phyloP scores from a whole-genome alignment of 2,329 filamentous ascomycete genomes.

The Xylariaceae sp. region DNA sequence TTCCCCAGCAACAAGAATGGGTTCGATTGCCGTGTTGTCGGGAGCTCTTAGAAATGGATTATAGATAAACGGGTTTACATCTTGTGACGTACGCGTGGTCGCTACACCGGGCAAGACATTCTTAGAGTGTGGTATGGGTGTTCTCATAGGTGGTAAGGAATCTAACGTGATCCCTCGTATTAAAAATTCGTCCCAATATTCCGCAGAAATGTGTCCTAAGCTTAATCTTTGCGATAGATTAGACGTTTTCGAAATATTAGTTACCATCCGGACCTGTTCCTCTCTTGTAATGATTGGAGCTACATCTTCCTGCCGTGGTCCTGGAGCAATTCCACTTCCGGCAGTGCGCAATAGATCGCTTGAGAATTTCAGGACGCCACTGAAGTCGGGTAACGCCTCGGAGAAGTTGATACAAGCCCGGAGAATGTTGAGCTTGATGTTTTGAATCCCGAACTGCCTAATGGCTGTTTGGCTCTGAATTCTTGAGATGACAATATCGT shows the following conservation, averaged over 20 bases:
- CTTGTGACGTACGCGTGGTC: slow-evolving; percentile 56
- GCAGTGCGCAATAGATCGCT: slow-evolving; percentile 81
- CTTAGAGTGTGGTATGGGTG: slow-evolving; percentile 67
- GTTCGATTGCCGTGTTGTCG: slow-evolving; percentile 62
- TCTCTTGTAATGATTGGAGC: slow-evolving; percentile 74
- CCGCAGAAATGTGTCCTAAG: slow-evolving; percentile 68
- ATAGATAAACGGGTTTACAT: slow-evolving; percentile 87
- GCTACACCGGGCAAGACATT: slow-evolving; percentile 55
- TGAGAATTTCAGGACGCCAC: slow-evolving; percentile 86
- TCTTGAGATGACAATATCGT: slow-evolving; percentile 56
- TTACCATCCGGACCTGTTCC: slow-evolving; percentile 81
- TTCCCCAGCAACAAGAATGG: slow-evolving; percentile 78
- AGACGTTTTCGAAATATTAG: slow-evolving; percentile 84
- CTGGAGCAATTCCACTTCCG: slow-evolving; percentile 77
- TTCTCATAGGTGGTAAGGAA: slow-evolving; percentile 58
- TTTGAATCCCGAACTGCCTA: slow-evolving; percentile 74
- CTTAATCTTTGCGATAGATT: slow-evolving; percentile 77
- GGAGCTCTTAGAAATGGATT: slow-evolving; percentile 82
- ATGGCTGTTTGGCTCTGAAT: slow-evolving; percentile 62
- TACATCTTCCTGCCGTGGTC: slow-evolving; percentile 67
- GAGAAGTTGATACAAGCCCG: slow-evolving; percentile 91
- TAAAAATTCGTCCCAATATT: slow-evolving; percentile 97
- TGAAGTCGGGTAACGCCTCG: slow-evolving; percentile 89
- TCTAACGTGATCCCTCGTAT: slow-evolving; percentile 77
- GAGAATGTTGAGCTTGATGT: slow-evolving; percentile 83